A percentile compares a stretch with the other conserved stretches of the same genome.
phyloP scores from a whole-genome alignment of 2,329 filamentous ascomycete species.

The Monosporascus sp. region DNA sequence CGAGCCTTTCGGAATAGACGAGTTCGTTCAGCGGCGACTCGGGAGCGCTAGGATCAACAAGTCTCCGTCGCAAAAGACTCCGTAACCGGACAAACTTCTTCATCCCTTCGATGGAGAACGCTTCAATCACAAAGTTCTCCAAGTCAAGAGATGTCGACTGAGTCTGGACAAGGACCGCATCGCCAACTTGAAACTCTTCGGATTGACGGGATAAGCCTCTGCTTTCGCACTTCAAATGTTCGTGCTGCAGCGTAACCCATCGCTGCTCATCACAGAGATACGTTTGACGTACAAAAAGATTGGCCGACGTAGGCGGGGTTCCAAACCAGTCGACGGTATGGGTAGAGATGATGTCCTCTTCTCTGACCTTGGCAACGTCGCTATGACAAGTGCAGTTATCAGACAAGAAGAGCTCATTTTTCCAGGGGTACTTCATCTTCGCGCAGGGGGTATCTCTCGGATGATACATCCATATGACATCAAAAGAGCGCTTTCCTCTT shows the following conservation, averaged over 20 bases:
- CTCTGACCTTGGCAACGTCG: conserved; percentile 35
- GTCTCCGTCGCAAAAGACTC: conserved; percentile 43
- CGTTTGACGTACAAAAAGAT: conserved; percentile 66
- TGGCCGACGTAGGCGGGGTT: conserved; percentile 36
- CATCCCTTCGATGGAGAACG: conserved; percentile 18
- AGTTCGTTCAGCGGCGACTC: conserved; percentile 46
- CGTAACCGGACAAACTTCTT: conserved; percentile 39
- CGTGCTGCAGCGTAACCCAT: conserved; percentile 52
- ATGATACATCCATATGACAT: conserved; percentile 70
- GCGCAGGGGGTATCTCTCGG: conserved; percentile 66
- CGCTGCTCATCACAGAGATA: conserved; percentile 55
- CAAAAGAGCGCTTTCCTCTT: conserved; percentile 39
- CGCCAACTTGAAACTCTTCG: conserved; percentile 41
- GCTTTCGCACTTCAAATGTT: conserved; percentile 50
- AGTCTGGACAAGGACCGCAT: conserved; percentile 50
- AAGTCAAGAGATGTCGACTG: conserved; percentile 29
- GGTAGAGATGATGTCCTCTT: conserved; percentile 50
- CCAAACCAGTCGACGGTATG: conserved; percentile 55
- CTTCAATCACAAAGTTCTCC: conserved; percentile 57
- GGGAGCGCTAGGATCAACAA: conserved; percentile 27
- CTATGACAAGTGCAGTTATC: conserved; percentile 66
- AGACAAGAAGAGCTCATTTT: conserved; percentile 71
- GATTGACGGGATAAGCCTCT: conserved; percentile 7
- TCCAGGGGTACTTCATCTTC: conserved; percentile 60
- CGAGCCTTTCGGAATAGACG: conserved; percentile 23